Percentiles rank a stretch among this genome's conserved stretches.
Conservation (phyloP, 2,329 filamentous ascomycete species). For the Diaporthe vexans region DNA sequence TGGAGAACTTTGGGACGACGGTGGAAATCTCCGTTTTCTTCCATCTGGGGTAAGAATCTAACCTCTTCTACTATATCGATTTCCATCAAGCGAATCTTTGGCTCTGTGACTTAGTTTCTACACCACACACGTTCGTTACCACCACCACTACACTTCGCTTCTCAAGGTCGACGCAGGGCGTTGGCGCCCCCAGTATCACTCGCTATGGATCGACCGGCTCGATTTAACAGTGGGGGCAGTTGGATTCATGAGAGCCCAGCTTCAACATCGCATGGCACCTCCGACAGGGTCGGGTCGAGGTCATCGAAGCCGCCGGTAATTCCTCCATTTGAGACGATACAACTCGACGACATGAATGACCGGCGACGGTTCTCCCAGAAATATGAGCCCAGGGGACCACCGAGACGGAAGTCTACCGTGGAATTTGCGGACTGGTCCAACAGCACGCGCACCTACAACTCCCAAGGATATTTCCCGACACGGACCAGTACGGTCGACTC, state of each 20-base stretch:
- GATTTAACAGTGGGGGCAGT: constrained; percentile 20
- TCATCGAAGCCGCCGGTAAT: constrained; percentile 19
- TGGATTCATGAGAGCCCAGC: neutral
- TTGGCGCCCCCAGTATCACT: constrained; percentile 29
- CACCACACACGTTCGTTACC: constrained; percentile 23
- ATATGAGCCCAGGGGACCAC: neutral
- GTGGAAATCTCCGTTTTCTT: constrained; percentile 16
- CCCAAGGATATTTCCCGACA: neutral
- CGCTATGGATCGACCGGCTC: constrained; percentile 33
- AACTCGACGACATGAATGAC: constrained; percentile 5
- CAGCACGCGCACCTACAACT: neutral
- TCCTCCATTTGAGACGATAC: constrained; percentile 12
- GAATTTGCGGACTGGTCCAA: constrained; percentile 18
- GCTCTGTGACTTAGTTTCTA: neutral
- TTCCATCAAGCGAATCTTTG: neutral
- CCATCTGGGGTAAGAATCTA: constrained; percentile 20
- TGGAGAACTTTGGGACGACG: constrained; percentile 24
- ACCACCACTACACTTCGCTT: constrained; percentile 6
- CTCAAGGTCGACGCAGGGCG: constrained; percentile 31
- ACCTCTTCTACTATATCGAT: constrained; percentile 13
- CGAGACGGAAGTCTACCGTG: neutral
- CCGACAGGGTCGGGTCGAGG: constrained; percentile 10
- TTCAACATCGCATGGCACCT: constrained; percentile 1
- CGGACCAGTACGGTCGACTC: constrained; percentile 23
- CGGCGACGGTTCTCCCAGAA: neutral